A percentile compares a stretch with the other conserved stretches of the same genome.
phyloP scores from a whole-genome alignment of 2,329 filamentous ascomycete species.

The Sarocladiaceae sp. region DNA sequence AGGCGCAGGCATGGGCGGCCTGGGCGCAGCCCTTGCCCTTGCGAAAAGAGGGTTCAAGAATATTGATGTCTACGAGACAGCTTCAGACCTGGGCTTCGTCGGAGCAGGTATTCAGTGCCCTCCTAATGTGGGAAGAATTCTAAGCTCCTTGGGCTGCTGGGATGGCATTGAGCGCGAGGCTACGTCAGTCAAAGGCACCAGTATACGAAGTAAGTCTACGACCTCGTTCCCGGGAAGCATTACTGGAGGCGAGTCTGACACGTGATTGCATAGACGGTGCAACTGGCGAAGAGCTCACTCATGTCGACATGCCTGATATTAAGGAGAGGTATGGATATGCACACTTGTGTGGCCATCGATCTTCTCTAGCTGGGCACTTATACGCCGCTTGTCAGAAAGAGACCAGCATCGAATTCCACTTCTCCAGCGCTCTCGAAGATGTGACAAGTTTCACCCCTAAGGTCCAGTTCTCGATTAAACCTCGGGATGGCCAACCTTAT shows the following conservation, averaged over 20 bases:
- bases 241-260: no score
- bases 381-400: conserved; percentile 64
- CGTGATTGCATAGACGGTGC: conserved; percentile 52
- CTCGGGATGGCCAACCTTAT: conserved; percentile 48
- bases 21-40: conserved; percentile 64
- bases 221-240: not conserved
- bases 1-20: conserved; percentile 68
- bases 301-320: conserved; percentile 64
- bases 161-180: conserved; percentile 63
- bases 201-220: conserved; percentile 53
- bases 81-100: conserved; percentile 69
- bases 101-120: conserved; percentile 79
- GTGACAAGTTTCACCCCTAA: conserved; percentile 54
- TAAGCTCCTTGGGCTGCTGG: conserved; percentile 70
- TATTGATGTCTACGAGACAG: conserved; percentile 68
- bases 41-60: conserved; percentile 70
- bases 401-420: conserved; percentile 60
- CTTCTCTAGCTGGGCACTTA: conserved; percentile 62
- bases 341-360: conserved; percentile 74
- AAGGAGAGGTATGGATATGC: conserved; percentile 63
- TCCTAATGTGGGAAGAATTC: conserved; percentile 74
- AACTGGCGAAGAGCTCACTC: conserved; percentile 61
- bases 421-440: conserved; percentile 49
- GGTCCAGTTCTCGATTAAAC: conserved; percentile 53
- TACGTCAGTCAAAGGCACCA: conserved; percentile 63